phyloP scores from a whole-genome alignment of 306 rosid genomes.

The Quercus engelmannii region DNA sequence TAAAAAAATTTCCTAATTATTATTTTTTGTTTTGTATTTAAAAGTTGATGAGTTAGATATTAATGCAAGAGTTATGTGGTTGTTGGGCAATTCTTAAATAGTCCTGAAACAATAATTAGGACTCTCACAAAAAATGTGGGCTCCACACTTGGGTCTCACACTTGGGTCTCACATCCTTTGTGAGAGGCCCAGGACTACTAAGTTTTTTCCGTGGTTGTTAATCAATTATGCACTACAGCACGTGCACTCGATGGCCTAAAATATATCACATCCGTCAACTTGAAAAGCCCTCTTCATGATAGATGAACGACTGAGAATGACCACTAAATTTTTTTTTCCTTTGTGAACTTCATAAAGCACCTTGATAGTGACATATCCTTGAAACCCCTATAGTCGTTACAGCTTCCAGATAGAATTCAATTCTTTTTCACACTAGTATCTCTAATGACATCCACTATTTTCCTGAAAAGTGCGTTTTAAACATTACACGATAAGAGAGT shows the following conservation, averaged over 20 bases:
- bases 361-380: background rate
- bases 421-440: conserved; percentile 28
- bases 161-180: no score
- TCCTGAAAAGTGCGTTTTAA: conserved; percentile 21
- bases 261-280: conserved; percentile 6
- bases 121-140: no score
- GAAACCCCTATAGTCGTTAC: background rate
- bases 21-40: no score
- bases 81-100: no score
- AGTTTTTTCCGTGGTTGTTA: background rate
- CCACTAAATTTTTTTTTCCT: background rate
- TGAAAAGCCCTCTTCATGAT: conserved; percentile 2
- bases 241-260: conserved; percentile 12
- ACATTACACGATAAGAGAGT: conserved; percentile 2
- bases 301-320: conserved; percentile 9
- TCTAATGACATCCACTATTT: conserved; percentile 47
- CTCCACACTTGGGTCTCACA: no score
- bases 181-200: no score
- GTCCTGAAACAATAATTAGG: no score
- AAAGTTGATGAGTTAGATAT: background rate
- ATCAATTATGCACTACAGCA: conserved; percentile 6
- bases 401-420: conserved; percentile 10
- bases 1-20: no score
- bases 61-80: background rate
- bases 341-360: background rate